Evolutionary conservation across 139 green algal species (phyloP).

Genomic region (Desmodesmus armatus): DNA sequence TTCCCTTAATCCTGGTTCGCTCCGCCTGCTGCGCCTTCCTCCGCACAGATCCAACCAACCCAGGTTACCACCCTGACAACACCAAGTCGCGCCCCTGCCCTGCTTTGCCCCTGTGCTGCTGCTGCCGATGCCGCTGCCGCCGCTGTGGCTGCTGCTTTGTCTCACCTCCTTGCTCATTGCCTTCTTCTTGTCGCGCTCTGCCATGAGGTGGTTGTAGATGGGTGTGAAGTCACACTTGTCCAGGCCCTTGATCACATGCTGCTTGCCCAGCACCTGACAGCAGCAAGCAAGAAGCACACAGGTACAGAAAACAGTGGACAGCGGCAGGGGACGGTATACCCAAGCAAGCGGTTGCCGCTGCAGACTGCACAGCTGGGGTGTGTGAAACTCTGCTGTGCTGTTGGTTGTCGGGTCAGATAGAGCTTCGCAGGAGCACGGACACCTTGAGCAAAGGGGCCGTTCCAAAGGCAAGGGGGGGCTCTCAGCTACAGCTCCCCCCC

Average conservation of each 20-base stretch:
- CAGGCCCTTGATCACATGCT: conserved; percentile 91
- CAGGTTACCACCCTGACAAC: no score
- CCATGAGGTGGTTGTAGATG: conserved; percentile 92
- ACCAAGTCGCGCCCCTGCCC: no score
- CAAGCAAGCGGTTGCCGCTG: background rate
- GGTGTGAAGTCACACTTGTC: conserved; percentile 96
- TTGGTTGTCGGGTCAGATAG: no score
- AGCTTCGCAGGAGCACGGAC: no score
- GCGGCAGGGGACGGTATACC: background rate
- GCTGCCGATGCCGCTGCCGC: background rate
- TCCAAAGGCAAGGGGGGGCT: no score
- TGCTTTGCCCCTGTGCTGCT: background rate
- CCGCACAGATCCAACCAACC: no score
- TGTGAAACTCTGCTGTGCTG: no score
- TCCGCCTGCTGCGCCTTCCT: no score
- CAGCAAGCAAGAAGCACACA: background rate
- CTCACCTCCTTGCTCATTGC: conserved; percentile 88
- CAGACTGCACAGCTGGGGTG: background rate
- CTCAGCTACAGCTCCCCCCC: no score
- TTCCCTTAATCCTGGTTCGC: no score
- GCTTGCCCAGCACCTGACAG: conserved; percentile 77
- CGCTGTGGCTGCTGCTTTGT: background rate
- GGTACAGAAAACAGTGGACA: background rate
- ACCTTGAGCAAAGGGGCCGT: no score
- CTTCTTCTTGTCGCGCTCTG: conserved; percentile 95